A percentile compares a stretch with the other conserved stretches of the same genome.
Conservation (phyloP, 805 yeast species). For the Cyberlindnera petersonii region DNA sequence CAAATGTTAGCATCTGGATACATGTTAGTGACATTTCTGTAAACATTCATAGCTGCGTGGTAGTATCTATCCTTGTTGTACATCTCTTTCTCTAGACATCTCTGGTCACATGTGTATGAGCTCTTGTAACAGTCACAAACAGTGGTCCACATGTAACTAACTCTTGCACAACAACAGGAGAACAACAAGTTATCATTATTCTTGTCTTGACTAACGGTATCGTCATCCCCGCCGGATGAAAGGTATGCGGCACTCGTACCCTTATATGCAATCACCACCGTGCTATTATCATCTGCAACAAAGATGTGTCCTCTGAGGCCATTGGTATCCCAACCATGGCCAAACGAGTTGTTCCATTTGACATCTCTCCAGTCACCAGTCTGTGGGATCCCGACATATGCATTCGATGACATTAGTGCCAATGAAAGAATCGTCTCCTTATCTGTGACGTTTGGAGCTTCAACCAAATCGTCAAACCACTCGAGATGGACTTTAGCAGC, state of each 20-base stretch:
- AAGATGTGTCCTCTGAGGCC: conserved; percentile 93
- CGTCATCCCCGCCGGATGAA: conserved; percentile 77
- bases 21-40: conserved; percentile 58
- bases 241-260: conserved; percentile 87
- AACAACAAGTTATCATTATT: conserved; percentile 83
- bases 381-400: conserved; percentile 75
- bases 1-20: conserved; percentile 77
- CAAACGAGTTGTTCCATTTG: conserved; percentile 51
- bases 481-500: conserved; percentile 45
- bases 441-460: conserved; percentile 74
- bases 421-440: conserved; percentile 66
- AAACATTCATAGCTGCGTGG: conserved; percentile 72
- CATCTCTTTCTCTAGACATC: conserved; percentile 76
- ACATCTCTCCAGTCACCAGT: conserved; percentile 88
- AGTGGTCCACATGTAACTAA: conserved; percentile 86
- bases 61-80: conserved; percentile 76
- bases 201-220: conserved; percentile 78
- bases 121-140: conserved; percentile 90
- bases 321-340: conserved; percentile 82
- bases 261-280: conserved; percentile 76
- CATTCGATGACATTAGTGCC: conserved; percentile 86
- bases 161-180: conserved; percentile 94
- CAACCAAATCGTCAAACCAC: conserved; percentile 56
- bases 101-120: conserved; percentile 83
- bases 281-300: conserved; percentile 50